Evolutionary conservation across 2,329 filamentous ascomycete genomes (phyloP), one percentile per base, ranked within the genome.

Genomic region (Fusarium concolor): DNA sequence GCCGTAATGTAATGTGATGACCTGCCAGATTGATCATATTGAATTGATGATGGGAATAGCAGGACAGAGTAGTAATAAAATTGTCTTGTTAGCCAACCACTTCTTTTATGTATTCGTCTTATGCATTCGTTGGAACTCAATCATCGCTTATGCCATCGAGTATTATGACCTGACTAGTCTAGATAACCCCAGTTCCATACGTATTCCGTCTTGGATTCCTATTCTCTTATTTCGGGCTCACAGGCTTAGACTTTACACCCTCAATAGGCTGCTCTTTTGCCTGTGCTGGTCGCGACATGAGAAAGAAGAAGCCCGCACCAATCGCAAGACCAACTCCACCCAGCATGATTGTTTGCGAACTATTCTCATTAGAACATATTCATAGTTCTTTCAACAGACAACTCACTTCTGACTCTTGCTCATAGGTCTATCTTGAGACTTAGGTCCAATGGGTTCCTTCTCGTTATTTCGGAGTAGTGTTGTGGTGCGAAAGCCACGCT

Each of bases 101-200:
- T 51, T 49, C 26, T 39, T 44, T 38, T 46, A 35, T 42, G 46
- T 46, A 31, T 49, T 24, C 45, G 14, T 28, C 49, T 38, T 46
- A 35, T 42, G 46, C 51, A 31, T 49, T 24, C 45, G 14, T 28
- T 20, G 26, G 35, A 31, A 58, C 33, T 12, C 14, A 22, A 42
- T 39, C 45, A 51, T 65, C 55, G 65, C 65, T 68, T 68, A 68
- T 54, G 65, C 53, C 64, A 65, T 65, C 33, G 22, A 24, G 39
- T 28, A 35, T 50, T 44, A 44, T 28, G 11, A 51, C 29, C 37
- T 43, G 43, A 15, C 24, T 10, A 52, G 38, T 33, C 22, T 37
- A 31, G 20, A 17, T 29, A 29, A 45, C 28, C 42, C 22, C 28
- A 20, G 9, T 44, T 31, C 26, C 41, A 9, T 15, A 15, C 31